Percentiles rank a stretch among this genome's conserved stretches.
phyloP scores from a whole-genome alignment of 139 green algal species.

The Auxenochlorella pyrenoidosa region DNA sequence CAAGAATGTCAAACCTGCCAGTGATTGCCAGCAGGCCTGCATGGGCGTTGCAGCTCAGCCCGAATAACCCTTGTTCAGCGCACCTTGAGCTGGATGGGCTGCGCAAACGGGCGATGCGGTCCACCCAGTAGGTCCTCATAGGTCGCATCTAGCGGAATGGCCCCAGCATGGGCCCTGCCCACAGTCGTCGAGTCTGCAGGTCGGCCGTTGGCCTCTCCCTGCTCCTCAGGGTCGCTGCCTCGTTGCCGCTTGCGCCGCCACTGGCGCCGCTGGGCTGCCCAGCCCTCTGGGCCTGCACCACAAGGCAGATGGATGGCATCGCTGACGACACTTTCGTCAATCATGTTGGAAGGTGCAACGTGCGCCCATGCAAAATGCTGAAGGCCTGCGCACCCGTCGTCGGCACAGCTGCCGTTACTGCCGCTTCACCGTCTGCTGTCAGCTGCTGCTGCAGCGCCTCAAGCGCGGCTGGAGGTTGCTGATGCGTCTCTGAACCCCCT shows the following conservation, averaged over 20 bases:
- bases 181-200: background rate
- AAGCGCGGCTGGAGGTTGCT: no score
- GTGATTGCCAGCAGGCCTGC: background rate
- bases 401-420: background rate
- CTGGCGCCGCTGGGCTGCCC: slow-evolving; percentile 5
- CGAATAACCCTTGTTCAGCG: background rate
- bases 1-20: no score
- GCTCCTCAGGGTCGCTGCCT: background rate
- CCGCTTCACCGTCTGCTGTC: no score
- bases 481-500: no score
- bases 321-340: no score
- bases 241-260: background rate
- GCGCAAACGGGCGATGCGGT: background rate
- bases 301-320: background rate
- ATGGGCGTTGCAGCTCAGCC: no score
- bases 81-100: slow-evolving; percentile 21
- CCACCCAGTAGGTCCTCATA: background rate
- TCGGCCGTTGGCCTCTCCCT: background rate
- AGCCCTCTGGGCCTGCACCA: slow-evolving; percentile 13
- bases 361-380: no score
- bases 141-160: background rate
- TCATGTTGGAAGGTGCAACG: no score
- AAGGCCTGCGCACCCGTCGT: background rate
- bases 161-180: background rate
- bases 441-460: no score